Base-by-base conservation (phyloP, 495 filamentous ascomycete species). In the Podospora bellae-mahoneyi region DNA sequence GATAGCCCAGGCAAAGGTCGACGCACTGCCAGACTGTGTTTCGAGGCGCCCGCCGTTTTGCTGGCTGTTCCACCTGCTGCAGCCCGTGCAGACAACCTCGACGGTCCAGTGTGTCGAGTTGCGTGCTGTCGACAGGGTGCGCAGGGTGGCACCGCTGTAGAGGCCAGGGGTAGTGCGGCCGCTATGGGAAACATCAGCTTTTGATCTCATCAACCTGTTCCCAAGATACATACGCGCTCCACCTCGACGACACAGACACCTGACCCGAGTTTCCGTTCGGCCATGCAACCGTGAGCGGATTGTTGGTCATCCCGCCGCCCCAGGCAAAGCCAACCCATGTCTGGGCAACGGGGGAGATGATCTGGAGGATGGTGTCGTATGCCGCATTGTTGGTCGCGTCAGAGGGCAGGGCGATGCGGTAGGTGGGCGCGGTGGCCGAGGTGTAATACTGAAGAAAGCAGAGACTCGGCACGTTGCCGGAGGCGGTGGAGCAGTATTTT, bases 21-120 rank as follows among this genome's bases (percentile, higher is more conserved):
- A 26, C 13, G 23, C 55, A 69, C 77, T 75, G 57, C 76, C 72
- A 28, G 73, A 74, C 32, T 28, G 73, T 20, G 72, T 67, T 73
- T 75, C 76, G 23, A 79, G 74, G 60, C 76, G 68, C 39, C 71
- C 70, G 53, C 71, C 67, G 39, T 58, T 20, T 13, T 48, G 39
- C n/a, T 26, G n/a, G 55, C 55, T 26, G n/a, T 54, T 68, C 79
- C 79, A 82, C 3, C 69, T 74, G 65, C 75, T 81, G 73, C 80
- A 85, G 30, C 80, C 78, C 66, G 74, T 71, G 69, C 83, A 85
- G 18, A 77, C 73, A 2, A 81, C 79, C n/a, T 77, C 78, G 61
- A 83, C 68, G 3, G 79, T 77, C 80, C 80, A 85, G 72, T 84
- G 82, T 6, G 83, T 85, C 19, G 66, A 70, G 72, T 84, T 85